These are phyloP conservation scores for Hypoxylon crocopeplum DNA, from an alignment of 495 filamentous ascomycete species.

Conservation along the genomic window DNA sequence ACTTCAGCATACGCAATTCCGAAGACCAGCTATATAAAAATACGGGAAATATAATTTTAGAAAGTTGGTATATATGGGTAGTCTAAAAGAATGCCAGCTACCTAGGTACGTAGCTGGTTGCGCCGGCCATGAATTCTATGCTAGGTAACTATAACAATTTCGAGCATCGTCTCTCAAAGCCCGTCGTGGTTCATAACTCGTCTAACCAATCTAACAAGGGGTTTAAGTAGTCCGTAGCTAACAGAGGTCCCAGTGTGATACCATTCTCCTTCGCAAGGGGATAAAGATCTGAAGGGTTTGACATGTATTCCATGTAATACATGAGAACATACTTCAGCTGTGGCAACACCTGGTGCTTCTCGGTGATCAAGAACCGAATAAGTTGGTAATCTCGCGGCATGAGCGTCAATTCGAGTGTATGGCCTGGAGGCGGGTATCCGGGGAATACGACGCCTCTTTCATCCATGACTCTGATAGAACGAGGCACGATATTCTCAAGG, in stretches of 20 bases:
- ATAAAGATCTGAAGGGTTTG: conserved; percentile 9
- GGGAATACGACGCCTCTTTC: conserved; percentile 29
- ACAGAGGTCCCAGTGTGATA: conserved; percentile 6
- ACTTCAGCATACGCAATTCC: no score
- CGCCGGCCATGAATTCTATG: no score
- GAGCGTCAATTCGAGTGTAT: conserved; percentile 25
- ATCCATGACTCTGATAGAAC: conserved; percentile 31
- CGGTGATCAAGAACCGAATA: conserved; percentile 25
- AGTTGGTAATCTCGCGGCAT: conserved; percentile 31
- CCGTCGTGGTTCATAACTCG: conserved; percentile 6
- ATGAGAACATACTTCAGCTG: conserved; percentile 32
- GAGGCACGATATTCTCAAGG: conserved; percentile 32
- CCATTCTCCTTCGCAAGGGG: conserved; percentile 26
- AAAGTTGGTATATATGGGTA: no score
- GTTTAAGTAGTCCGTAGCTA: conserved; percentile 20
- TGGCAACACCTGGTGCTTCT: conserved; percentile 27
- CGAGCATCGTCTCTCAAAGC: not conserved
- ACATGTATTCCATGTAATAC: conserved; percentile 27
- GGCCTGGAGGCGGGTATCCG: conserved; percentile 26
- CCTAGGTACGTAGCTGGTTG: no score
- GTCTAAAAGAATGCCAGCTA: no score
- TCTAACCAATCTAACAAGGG: conserved; percentile 32
- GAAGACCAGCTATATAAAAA: no score
- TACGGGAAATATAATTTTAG: no score
- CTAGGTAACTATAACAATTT: not conserved